phyloP scores from a whole-genome alignment of 805 yeast genomes.

The Candida verbasci region DNA sequence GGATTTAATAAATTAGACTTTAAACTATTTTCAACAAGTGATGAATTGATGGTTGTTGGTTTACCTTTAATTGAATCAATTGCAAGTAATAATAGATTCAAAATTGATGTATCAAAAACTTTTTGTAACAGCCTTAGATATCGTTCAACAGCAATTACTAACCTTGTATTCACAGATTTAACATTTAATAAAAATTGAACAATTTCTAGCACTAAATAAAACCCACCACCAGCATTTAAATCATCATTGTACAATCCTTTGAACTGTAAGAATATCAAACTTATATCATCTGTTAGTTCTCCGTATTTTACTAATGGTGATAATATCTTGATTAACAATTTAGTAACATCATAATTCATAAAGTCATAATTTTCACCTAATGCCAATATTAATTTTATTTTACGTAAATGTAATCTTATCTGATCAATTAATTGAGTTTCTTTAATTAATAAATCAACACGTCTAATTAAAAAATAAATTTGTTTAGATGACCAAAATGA shows the following conservation, averaged over 20 bases:
- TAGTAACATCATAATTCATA: slow-evolving; percentile 14
- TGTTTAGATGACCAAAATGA: slow-evolving; percentile 31
- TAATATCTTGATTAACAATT: slow-evolving; percentile 16
- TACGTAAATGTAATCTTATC: slow-evolving; percentile 23
- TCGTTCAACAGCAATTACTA: slow-evolving; percentile 3
- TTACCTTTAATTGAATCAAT: slow-evolving; percentile 2
- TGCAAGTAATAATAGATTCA: background rate
- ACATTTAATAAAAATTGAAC: background rate
- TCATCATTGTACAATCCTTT: background rate
- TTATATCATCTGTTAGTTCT: background rate
- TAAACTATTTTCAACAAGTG: slow-evolving; percentile 5
- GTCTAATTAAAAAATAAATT: slow-evolving; percentile 36
- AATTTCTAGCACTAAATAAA: slow-evolving; percentile 5
- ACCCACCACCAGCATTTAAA: background rate
- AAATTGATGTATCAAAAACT: background rate
- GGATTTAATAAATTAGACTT: background rate
- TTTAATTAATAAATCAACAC: slow-evolving; percentile 21
- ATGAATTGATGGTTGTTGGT: background rate
- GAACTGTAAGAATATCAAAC: slow-evolving; percentile 1
- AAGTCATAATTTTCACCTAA: background rate
- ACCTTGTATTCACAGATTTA: background rate
- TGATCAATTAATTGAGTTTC: slow-evolving; percentile 17
- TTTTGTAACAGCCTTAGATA: slow-evolving; percentile 2
- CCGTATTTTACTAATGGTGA: slow-evolving; percentile 15
- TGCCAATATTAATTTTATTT: slow-evolving; percentile 31